Percentiles rank a stretch among this genome's conserved stretches.
These are phyloP conservation scores for Buddleja alternifolia DNA, from an alignment of 257 asterid genomes.

Conservation along the genomic window DNA sequence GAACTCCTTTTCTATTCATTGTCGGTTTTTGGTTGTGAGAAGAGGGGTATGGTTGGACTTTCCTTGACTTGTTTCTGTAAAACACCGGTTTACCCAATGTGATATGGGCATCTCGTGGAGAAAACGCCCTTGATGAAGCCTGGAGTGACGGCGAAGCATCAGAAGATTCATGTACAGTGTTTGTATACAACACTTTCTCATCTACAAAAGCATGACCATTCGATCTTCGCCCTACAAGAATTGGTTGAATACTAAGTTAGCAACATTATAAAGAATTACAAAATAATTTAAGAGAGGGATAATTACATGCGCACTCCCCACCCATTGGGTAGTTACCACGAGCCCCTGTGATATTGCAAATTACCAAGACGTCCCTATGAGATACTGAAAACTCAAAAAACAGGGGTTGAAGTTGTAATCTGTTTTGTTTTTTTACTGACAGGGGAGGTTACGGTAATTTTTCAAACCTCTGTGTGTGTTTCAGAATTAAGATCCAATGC, in stretches of 20 bases:
- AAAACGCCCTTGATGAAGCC: slow-evolving; percentile 45
- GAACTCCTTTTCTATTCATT: slow-evolving; percentile 45
- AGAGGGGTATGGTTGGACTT: slow-evolving; percentile 42
- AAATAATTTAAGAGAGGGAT: not conserved
- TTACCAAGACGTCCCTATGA: no score
- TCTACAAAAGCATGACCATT: slow-evolving; percentile 47
- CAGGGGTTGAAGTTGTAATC: no score
- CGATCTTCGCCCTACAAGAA: slow-evolving; percentile 56
- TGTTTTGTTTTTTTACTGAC: no score
- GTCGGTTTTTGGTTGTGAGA: slow-evolving; percentile 35
- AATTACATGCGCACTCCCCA: no score
- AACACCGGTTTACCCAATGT: slow-evolving; percentile 38
- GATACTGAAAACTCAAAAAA: no score
- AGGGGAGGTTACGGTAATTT: no score
- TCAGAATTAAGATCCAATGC: not conserved
- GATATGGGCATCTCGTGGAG: slow-evolving; percentile 48
- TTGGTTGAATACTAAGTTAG: not conserved
- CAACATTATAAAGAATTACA: not conserved
- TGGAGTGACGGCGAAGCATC: slow-evolving; percentile 55
- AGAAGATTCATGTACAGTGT: slow-evolving; percentile 41
- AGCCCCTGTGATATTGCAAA: no score
- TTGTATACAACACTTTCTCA: slow-evolving; percentile 45
- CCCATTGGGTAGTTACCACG: no score
- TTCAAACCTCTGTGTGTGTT: no score
- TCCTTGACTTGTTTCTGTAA: slow-evolving; percentile 48